Evolutionary conservation across 768 basidiomycete genomes (phyloP).

Genomic region (Tremella fuciformis): DNA sequence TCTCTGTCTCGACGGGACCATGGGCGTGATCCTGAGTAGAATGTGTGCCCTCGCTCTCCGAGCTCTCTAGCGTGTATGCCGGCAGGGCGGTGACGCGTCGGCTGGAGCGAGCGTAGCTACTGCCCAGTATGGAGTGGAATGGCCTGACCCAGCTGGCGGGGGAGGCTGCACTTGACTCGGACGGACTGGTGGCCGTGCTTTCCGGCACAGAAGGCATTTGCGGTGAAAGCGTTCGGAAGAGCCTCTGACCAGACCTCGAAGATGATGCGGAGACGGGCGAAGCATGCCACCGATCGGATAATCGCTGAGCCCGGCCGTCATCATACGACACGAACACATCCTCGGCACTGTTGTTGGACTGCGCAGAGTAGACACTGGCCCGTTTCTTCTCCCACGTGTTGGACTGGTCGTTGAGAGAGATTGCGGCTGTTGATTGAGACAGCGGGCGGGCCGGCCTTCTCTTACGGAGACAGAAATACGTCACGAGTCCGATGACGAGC

Average conservation of each 20-base stretch:
- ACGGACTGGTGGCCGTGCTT: background rate
- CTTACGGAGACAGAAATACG: slow-evolving; percentile 14
- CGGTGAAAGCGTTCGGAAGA: background rate
- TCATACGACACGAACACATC: slow-evolving; percentile 29
- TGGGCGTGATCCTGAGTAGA: background rate
- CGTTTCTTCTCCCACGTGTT: background rate
- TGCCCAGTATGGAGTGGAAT: slow-evolving; percentile 2
- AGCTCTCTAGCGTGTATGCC: background rate
- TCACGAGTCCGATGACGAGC: slow-evolving; percentile 15
- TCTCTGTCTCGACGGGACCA: no score
- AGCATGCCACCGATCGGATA: slow-evolving; percentile 21
- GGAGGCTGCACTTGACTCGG: background rate
- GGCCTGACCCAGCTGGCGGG: slow-evolving; percentile 1
- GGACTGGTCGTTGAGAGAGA: slow-evolving; percentile 1
- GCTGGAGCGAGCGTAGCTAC: slow-evolving; percentile 5
- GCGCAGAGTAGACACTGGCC: background rate
- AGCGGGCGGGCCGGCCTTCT: slow-evolving; percentile 7
- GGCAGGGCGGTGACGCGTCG: background rate
- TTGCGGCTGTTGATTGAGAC: slow-evolving; percentile 1
- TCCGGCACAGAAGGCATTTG: background rate
- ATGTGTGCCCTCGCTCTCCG: slow-evolving; percentile 5
- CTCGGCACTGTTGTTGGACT: slow-evolving; percentile 5
- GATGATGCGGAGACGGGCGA: background rate
- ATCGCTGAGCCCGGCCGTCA: slow-evolving; percentile 15
- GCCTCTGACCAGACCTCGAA: background rate